Conservation (phyloP, 805 yeast species). For the Candida manassasensis region DNA sequence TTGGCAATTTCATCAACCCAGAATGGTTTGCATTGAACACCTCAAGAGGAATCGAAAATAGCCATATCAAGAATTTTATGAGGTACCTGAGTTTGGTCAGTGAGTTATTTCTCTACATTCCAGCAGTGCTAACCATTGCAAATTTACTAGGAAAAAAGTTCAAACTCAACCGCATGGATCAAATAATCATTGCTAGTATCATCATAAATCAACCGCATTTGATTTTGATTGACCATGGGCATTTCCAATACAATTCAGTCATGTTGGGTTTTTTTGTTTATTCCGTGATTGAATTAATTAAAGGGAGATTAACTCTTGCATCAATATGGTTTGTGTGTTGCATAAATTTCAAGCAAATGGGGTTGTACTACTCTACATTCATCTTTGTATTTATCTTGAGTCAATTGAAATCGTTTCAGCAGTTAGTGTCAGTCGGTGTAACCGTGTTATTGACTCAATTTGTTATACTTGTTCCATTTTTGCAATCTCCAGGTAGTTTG, state of each 20-base stretch:
- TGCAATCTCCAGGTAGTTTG: conserved; percentile 27
- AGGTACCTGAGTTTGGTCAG: conserved; percentile 72
- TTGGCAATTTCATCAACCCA: conserved; percentile 62
- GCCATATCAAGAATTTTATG: conserved; percentile 76
- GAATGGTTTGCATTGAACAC: conserved; percentile 70
- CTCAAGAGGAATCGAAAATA: conserved; percentile 73
- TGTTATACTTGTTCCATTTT: conserved; percentile 55
- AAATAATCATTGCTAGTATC: conserved; percentile 69
- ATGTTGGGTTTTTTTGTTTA: conserved; percentile 84
- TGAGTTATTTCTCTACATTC: conserved; percentile 70
- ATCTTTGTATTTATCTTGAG: conserved; percentile 79
- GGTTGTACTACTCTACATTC: conserved; percentile 86
- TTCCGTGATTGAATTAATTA: conserved; percentile 60
- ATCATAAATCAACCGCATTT: conserved; percentile 83
- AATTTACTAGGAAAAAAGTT: conserved; percentile 62
- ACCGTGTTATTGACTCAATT: conserved; percentile 55
- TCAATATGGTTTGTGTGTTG: conserved; percentile 75
- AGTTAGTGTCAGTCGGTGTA: conserved; percentile 58
- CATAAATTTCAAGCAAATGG: conserved; percentile 90
- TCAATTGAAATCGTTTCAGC: conserved; percentile 35
- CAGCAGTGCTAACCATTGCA: conserved; percentile 71
- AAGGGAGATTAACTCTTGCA: conserved; percentile 61
- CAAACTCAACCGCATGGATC: conserved; percentile 62
- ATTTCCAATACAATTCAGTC: conserved; percentile 90
- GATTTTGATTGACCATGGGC: conserved; percentile 90